Percentiles rank a stretch among this genome's conserved stretches.
phyloP scores from a whole-genome alignment of 2,329 filamentous ascomycete species.

The Cucurbitaria berberidis region DNA sequence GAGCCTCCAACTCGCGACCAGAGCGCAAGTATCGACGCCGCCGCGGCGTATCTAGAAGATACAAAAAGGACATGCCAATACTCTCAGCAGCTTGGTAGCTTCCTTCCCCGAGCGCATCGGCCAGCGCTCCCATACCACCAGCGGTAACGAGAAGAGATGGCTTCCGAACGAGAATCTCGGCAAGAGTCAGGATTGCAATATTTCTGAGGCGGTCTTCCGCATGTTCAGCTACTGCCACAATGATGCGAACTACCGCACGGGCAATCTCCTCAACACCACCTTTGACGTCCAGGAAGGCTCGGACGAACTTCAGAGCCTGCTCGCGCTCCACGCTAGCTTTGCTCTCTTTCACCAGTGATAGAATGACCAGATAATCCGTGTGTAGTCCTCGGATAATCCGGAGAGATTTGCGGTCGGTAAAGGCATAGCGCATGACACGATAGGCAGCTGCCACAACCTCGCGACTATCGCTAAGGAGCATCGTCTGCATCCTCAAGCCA shows the following conservation, averaged over 20 bases:
- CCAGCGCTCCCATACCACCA: slow-evolving; percentile 83
- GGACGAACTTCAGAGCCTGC: slow-evolving; percentile 94
- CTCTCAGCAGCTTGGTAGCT: slow-evolving; percentile 93
- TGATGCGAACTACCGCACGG: slow-evolving; percentile 81
- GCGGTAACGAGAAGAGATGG: slow-evolving; percentile 80
- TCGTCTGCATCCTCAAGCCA: slow-evolving; percentile 88
- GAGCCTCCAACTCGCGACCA: slow-evolving; percentile 84
- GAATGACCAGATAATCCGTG: slow-evolving; percentile 89
- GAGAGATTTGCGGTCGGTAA: slow-evolving; percentile 88
- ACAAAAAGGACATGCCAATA: slow-evolving; percentile 84
- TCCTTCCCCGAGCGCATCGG: slow-evolving; percentile 89
- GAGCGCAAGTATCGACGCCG: slow-evolving; percentile 82
- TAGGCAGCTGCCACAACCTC: slow-evolving; percentile 97
- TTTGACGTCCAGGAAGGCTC: slow-evolving; percentile 94
- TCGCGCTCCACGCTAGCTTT: slow-evolving; percentile 98
- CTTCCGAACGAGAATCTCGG: slow-evolving; percentile 87
- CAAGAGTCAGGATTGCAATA: slow-evolving; percentile 90
- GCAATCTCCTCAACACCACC: slow-evolving; percentile 89
- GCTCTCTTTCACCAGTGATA: slow-evolving; percentile 92
- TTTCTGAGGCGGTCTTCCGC: slow-evolving; percentile 83
- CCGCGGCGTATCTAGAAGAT: slow-evolving; percentile 83
- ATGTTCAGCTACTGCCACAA: slow-evolving; percentile 89
- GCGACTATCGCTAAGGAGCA: slow-evolving; percentile 93
- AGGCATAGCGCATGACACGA: slow-evolving; percentile 89
- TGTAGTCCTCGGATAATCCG: slow-evolving; percentile 86